phyloP scores from a whole-genome alignment of 495 filamentous ascomycete genomes.

The Cryomyces antarcticus region DNA sequence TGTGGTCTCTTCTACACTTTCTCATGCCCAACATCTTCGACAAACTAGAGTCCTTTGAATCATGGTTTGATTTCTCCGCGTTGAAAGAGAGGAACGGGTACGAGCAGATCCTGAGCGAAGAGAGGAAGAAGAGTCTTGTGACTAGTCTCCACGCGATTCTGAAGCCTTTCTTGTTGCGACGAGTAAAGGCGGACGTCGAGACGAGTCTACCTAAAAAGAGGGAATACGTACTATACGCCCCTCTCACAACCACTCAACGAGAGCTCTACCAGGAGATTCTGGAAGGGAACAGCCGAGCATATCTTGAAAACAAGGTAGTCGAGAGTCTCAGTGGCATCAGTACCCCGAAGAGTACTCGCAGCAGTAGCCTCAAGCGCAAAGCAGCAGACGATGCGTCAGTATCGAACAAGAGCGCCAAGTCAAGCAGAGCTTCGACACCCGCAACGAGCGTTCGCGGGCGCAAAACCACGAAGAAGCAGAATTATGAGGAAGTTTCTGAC shows the following conservation, averaged over 20 bases:
- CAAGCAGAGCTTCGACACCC: constrained; percentile 52
- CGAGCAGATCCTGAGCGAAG: constrained; percentile 50
- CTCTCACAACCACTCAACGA: constrained; percentile 67
- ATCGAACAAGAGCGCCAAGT: constrained; percentile 52
- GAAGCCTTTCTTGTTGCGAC: constrained; percentile 72
- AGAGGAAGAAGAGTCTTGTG: constrained; percentile 65
- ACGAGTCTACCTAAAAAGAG: constrained; percentile 79
- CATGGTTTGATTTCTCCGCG: constrained; percentile 90
- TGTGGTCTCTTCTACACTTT: constrained; percentile 93
- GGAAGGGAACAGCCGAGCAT: constrained; percentile 56
- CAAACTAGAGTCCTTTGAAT: constrained; percentile 72
- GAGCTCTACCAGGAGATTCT: constrained; percentile 77
- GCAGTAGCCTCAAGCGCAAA: constrained; percentile 37
- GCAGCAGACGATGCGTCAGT: constrained; percentile 19
- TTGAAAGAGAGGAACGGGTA: constrained; percentile 54
- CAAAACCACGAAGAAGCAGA: constrained; percentile 31
- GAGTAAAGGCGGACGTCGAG: constrained; percentile 87
- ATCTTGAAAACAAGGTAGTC: constrained; percentile 67
- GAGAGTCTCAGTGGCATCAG: constrained; percentile 28
- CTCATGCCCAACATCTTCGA: constrained; percentile 81
- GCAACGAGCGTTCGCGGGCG: constrained; percentile 23
- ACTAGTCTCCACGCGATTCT: constrained; percentile 79
- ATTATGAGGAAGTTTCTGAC: constrained; percentile 59
- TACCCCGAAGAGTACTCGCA: constrained; percentile 10
- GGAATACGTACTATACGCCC: constrained; percentile 87